A percentile compares a stretch with the other conserved stretches of the same genome.
Evolutionary conservation across 208 protist genomes (phyloP).

Genomic region (Crithidia thermophila): DNA sequence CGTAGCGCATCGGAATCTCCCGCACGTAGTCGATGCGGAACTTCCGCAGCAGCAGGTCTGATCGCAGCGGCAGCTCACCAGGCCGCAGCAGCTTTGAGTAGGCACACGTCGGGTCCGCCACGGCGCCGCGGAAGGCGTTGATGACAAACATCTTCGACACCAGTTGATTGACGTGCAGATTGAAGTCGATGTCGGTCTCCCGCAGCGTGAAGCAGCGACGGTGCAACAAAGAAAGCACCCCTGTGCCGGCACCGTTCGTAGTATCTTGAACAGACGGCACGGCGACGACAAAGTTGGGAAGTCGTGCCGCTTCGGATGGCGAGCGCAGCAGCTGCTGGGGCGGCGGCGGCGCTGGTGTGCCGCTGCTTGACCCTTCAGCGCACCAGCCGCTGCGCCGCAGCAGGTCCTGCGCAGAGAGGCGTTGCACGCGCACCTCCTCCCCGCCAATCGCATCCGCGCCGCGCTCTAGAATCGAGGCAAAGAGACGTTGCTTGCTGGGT

Average conservation of each 20-base stretch:
- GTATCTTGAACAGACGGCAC: not conserved
- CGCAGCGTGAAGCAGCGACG: conserved; percentile 43
- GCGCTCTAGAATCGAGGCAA: not conserved
- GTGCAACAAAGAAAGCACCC: not conserved
- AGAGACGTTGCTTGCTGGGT: conserved; percentile 5
- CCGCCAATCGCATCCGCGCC: not conserved
- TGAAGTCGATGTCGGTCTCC: conserved; percentile 78
- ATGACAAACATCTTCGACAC: conserved; percentile 53
- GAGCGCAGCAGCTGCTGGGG: not conserved
- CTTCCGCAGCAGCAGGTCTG: conserved; percentile 53
- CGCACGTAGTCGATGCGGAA: conserved; percentile 77
- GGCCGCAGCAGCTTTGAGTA: conserved; percentile 37
- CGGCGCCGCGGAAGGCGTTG: conserved; percentile 54
- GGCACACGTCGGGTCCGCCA: conserved; percentile 22
- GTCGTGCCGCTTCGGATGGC: not conserved
- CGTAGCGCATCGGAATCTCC: conserved; percentile 53
- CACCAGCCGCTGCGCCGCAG: conserved; percentile 28
- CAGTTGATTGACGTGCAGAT: conserved; percentile 78
- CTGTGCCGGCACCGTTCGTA: too few species aligned
- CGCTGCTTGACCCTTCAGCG: not conserved
- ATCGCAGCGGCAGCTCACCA: conserved; percentile 29
- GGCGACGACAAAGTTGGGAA: not conserved
- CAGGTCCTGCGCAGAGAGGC: conserved; percentile 7
- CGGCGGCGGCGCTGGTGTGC: not conserved
- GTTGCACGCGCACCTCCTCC: conserved; percentile 7